These are phyloP conservation scores for Prunella vulgaris DNA, from an alignment of 257 asterid species.

Conservation along the genomic window DNA sequence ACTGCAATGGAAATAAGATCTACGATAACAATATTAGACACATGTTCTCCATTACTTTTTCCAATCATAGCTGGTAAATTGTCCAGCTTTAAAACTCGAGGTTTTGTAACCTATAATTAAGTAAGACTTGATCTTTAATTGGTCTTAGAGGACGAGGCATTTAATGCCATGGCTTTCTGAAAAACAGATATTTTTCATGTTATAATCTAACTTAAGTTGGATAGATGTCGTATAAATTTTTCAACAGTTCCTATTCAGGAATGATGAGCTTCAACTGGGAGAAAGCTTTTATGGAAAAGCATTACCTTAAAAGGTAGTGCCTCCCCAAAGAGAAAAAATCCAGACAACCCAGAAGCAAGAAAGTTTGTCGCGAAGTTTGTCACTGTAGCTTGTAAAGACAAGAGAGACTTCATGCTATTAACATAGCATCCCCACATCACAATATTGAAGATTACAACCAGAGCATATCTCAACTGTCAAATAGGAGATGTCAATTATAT, in stretches of 20 bases:
- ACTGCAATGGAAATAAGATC: neutral
- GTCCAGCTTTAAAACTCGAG: neutral
- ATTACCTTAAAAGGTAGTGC: slow-evolving; percentile 58
- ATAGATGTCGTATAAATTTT: neutral
- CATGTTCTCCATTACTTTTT: neutral
- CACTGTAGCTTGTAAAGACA: slow-evolving; percentile 88
- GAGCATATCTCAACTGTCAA: slow-evolving; percentile 58
- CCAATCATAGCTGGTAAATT: neutral
- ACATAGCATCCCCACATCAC: slow-evolving; percentile 96
- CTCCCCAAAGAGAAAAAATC: slow-evolving; percentile 74
- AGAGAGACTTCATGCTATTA: slow-evolving; percentile 81
- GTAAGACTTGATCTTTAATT: neutral
- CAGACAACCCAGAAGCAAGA: slow-evolving; percentile 79
- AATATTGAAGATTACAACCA: slow-evolving; percentile 63
- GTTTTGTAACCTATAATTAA: neutral
- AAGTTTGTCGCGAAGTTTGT: slow-evolving; percentile 88
- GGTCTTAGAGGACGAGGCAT: neutral
- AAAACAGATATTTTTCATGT: neutral
- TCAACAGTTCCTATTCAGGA: neutral
- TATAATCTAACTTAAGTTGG: neutral
- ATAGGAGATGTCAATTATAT: slow-evolving; percentile 11
- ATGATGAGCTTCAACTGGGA: neutral
- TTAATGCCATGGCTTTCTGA: neutral
- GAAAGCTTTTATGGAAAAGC: neutral
- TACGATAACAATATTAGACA: neutral